Evolutionary conservation across 2,329 filamentous ascomycete genomes (phyloP), one percentile per base, ranked within the genome.

Genomic region (Cordyceps tenuipes): DNA sequence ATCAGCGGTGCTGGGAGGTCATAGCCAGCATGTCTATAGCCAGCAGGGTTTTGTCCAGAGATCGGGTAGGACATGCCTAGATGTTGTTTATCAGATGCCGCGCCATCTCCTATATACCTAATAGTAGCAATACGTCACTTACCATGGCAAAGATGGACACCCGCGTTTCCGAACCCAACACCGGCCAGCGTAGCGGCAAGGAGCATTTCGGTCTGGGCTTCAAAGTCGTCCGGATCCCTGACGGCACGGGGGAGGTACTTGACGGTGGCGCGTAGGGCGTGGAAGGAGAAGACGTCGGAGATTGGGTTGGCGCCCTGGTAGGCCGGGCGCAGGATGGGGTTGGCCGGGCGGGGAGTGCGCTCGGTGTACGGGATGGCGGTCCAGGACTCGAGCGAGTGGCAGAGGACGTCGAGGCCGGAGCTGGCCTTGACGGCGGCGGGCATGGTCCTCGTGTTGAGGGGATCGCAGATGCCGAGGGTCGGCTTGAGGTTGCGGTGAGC

Each of bases 261-360:
- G 64, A 97, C 85, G 0, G 92, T 96, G 67, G 84, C 83, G 34
- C 84, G 82, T 6, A 99, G 82, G 0, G 94, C 92, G 66, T 90
- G 87, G 21, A 99, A 80, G 3, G 90, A 95, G 78, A 99, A 99
- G 65, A 99, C 93, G 71, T 99, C 94, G 48, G 90, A 95, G 67
- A 99, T 99, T 2, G 94, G 94, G 71, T 99, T 99, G 7, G 94
- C 91, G 46, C 94, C 94, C 73, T 99, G 94, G 71, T 99, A 99
- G 0, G 94, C 92, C 0, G 94, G 94, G 4, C 94, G 82, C 62
- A 93, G 81, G 66, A 99, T 90, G 0, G 95, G 94, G 71, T 99
- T 97, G 4, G 83, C 76, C 0, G 95, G 95, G 3, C 93, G 81
- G 0, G 94, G 94, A 0, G 80, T 84, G 55, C 94, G 86, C 78